phyloP scores from a whole-genome alignment of 495 filamentous ascomycete species.

The Podospora sp. region DNA sequence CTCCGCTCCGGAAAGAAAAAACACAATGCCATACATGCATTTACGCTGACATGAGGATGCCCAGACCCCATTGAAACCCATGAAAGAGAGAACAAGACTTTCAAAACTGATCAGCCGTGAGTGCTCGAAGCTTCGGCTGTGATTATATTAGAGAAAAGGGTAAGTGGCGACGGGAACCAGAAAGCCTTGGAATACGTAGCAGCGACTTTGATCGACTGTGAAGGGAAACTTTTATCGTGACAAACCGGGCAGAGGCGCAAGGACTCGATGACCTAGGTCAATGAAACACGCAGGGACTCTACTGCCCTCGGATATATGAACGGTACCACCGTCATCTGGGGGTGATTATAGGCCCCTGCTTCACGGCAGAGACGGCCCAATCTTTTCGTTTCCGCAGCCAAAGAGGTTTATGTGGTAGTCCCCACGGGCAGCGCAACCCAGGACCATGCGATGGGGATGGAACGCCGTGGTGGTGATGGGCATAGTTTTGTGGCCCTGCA shows the following conservation, averaged over 20 bases:
- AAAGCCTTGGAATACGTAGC: not conserved
- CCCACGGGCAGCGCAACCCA: constrained; percentile 77
- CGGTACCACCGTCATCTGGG: not conserved
- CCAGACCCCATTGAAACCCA: not conserved
- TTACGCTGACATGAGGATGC: not conserved
- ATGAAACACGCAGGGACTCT: no score
- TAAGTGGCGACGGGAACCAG: not conserved
- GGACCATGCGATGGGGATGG: constrained; percentile 91
- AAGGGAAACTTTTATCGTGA: not conserved
- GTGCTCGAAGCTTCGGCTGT: not conserved
- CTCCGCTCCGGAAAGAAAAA: not conserved
- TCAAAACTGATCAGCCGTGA: not conserved
- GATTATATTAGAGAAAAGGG: not conserved
- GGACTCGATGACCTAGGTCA: no score
- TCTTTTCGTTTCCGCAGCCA: constrained; percentile 46
- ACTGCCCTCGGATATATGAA: no score
- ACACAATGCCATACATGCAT: not conserved
- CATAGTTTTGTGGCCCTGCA: constrained; percentile 69
- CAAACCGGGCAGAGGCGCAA: not conserved
- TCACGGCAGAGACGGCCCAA: constrained; percentile 20
- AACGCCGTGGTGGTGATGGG: constrained; percentile 90
- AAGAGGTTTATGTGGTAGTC: constrained; percentile 77
- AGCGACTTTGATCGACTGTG: not conserved
- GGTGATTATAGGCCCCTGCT: not conserved
- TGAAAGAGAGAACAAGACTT: not conserved